Base-by-base conservation (phyloP, 1,139 yeast genomes). In the Groenewaldozyma sp. region DNA sequence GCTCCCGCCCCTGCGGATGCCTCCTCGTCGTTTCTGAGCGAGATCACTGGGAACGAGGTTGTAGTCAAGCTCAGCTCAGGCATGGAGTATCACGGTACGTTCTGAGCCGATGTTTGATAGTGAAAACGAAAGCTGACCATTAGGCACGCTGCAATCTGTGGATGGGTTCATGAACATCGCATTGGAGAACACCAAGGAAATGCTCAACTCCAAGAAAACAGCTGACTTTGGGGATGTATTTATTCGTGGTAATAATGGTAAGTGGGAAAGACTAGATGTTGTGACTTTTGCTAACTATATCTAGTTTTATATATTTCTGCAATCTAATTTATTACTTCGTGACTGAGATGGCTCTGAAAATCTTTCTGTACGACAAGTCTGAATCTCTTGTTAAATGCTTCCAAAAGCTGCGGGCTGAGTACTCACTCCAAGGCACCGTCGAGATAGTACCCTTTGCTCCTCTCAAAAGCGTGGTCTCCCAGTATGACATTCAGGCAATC, bases 141-240 rank as follows among this genome's bases (percentile, higher is more conserved):
- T 59, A 46, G 84, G 86, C 13, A 72, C 67, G 45, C 71, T 91
- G 44, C 93, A 84, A 52, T 83, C 95, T 36, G 88, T 91, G 42
- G 99, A 91, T 58, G 97, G 98, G 13, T 93, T 79, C 64, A 88
- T 91, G 96, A 93, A 93, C 62, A 81, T 91, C 41, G 94, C 91
- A 3, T 70, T 91, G 52, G 87, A 82, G 44, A 73, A 78, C 40
- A 78, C 94, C 3, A 70, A 73, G 38, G 97, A 91, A 58, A 65
- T 66, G 36, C 74, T 75, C 21, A 73, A 74, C 39, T 78, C 78
- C 13, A 65, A 66, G 38, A 67, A 71, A 37, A 76, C 77, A 43
- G 73, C 71, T 41, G 70, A 69, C 34, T 83, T 80, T 54, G 88
- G 86, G 29, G 97, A 91, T 60, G 93, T 88, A 16, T 93, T 91